phyloP scores from a whole-genome alignment of 345 rosid species.

The Camelina neglecta region DNA sequence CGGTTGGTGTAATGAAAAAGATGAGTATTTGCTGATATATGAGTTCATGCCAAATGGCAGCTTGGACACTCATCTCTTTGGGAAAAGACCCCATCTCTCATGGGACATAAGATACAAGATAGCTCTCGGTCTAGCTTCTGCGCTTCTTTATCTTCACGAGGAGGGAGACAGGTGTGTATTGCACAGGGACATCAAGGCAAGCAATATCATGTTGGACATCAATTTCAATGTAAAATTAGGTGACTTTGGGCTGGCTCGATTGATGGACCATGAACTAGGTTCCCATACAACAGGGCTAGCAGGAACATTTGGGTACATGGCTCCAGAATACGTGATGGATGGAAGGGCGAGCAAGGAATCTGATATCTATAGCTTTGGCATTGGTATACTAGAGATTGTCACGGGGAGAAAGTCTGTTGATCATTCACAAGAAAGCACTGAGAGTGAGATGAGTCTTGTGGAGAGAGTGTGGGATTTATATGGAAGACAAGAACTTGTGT shows the following conservation, averaged over 20 bases:
- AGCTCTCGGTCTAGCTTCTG: conserved; percentile 46
- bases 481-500: conserved; percentile 35
- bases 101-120: conserved; percentile 48
- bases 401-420: conserved; percentile 43
- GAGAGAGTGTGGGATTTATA: conserved; percentile 56
- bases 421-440: background rate
- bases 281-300: conserved; percentile 38
- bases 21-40: conserved; percentile 47
- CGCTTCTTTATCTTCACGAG: conserved; percentile 49
- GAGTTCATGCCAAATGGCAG: conserved; percentile 52
- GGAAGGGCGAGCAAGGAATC: conserved; percentile 52
- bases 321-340: conserved; percentile 50
- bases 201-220: conserved; percentile 49
- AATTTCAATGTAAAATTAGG: conserved; percentile 51
- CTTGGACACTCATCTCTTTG: conserved; percentile 46
- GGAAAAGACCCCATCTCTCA: conserved; percentile 33
- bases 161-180: conserved; percentile 54
- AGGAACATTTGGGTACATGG: conserved; percentile 54
- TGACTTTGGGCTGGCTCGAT: conserved; percentile 48
- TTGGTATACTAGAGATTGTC: conserved; percentile 45
- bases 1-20: conserved; percentile 54
- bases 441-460: conserved; percentile 35
- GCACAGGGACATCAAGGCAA: conserved; percentile 50
- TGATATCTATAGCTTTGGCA: conserved; percentile 49
- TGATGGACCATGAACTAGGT: conserved; percentile 46